Evolutionary conservation across 2,329 filamentous ascomycete genomes (phyloP), one percentile per base, ranked within the genome.

Genomic region (Drechslerella stenobrocha): DNA sequence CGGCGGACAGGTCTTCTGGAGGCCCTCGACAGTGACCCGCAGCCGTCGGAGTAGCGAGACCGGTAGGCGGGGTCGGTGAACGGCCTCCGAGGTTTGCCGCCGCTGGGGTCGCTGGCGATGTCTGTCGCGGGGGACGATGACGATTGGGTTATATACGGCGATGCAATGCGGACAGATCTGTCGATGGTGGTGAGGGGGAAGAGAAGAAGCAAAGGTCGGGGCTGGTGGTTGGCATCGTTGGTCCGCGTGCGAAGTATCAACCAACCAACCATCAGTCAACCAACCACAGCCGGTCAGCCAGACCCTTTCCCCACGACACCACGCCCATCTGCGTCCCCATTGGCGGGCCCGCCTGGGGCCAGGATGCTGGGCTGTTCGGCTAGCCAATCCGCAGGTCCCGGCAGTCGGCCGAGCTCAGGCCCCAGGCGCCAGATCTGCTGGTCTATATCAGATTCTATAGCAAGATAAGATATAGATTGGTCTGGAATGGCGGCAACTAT

Each of bases 61-160:
- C 50, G 48, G 50, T 67, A 67, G 18, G 63, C 59, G 8, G 50
- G 32, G 40, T 58, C 30, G 23, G 63, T 67, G 63, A 59, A 55
- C 15, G 63, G 63, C 40, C 55, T 59, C 50, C 59, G 59, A 22
- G 52, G 18, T 5, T 30, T 2, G 61, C 32, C 8, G 53, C 55
- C 15, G 32, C 32, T 44, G 46, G 52, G 20, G 20, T 22, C 22
- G 34, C 37, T 23, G 32, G 30, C 58, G 15, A 40, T 53, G 24
- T 28, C 42, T n/a, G 13, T 34, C 23, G 47, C 45, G 23, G 26
- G 34, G n/a, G 32, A 24, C 20, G 23, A 15, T 20, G 15, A 26
- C 15, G 44, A 35, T 9, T 42, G 37, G 18, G 44, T 22, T 11
- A 35, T 20, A 4, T 47, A 11, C 15, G 48, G 34, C 24, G 47